Conservation (phyloP, 441 rosid genomes). For the Jatropha podagrica region DNA sequence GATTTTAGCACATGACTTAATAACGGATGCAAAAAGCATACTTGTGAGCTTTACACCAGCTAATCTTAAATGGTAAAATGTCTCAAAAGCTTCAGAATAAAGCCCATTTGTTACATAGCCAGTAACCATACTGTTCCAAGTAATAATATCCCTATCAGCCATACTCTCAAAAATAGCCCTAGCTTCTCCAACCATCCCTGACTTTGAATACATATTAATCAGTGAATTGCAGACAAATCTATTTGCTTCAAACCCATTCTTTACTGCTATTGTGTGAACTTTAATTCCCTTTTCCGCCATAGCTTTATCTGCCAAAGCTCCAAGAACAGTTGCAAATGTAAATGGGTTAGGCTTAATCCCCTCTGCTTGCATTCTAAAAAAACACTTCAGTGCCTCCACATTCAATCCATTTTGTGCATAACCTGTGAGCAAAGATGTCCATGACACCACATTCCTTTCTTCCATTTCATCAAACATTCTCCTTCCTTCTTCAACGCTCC, state of each 20-base stretch:
- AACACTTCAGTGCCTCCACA: conserved; percentile 41
- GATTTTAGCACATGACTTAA: conserved; percentile 55
- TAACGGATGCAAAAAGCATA: conserved; percentile 54
- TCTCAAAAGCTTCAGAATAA: conserved; percentile 45
- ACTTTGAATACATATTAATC: conserved; percentile 64
- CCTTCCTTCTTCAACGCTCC: conserved; percentile 50
- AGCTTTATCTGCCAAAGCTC: conserved; percentile 45
- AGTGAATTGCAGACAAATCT: conserved; percentile 69
- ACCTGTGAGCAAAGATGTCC: conserved; percentile 84
- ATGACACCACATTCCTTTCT: conserved; percentile 65
- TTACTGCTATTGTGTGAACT: conserved; percentile 59
- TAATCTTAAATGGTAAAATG: conserved; percentile 50
- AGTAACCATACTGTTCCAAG: conserved; percentile 82
- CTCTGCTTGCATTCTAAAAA: conserved; percentile 59
- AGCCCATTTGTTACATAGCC: conserved; percentile 62
- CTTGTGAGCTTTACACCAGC: conserved; percentile 45
- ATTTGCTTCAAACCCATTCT: conserved; percentile 49
- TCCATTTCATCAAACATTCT: conserved; percentile 53
- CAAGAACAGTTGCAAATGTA: conserved; percentile 66
- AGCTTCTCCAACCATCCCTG: conserved; percentile 57
- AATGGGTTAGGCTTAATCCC: conserved; percentile 64
- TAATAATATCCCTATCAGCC: conserved; percentile 57
- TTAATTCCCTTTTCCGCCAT: conserved; percentile 51
- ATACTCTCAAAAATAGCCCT: conserved; percentile 66
- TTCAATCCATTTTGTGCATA: conserved; percentile 65